Percentiles rank a stretch among this genome's conserved stretches.
phyloP scores from a whole-genome alignment of 495 filamentous ascomycete species.

The Entonaema liquescens region DNA sequence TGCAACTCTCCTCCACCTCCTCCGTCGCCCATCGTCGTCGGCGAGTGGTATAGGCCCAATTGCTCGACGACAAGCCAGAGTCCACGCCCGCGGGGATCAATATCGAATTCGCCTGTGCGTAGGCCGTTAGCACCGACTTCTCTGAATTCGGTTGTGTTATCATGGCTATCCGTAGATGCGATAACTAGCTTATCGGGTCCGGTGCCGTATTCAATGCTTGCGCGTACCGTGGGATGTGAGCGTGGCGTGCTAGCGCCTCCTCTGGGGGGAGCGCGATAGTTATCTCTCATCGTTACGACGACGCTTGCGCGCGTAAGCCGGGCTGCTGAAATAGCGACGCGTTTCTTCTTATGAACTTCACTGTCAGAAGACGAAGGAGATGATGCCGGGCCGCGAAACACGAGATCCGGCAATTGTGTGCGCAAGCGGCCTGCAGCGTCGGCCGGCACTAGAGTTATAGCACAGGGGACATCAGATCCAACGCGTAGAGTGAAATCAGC shows the following conservation, averaged over 20 bases:
- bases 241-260: constrained; percentile 39
- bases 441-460: constrained; percentile 63
- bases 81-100: constrained; percentile 66
- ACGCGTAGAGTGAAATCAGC: constrained; percentile 80
- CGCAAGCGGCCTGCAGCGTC: constrained; percentile 75
- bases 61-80: constrained; percentile 85
- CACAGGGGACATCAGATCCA: constrained; percentile 63
- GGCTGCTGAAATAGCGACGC: constrained; percentile 58
- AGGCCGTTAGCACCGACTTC: constrained; percentile 71
- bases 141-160: constrained; percentile 68
- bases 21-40: constrained; percentile 52
- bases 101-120: constrained; percentile 73
- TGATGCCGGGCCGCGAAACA: constrained; percentile 19
- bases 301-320: constrained; percentile 68
- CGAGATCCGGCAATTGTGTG: constrained; percentile 57
- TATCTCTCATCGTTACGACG: constrained; percentile 42
- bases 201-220: constrained; percentile 73
- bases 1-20: constrained; percentile 60
- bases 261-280: constrained; percentile 8
- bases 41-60: constrained; percentile 52
- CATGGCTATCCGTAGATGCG: constrained; percentile 55
- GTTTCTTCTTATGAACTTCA: constrained; percentile 48
- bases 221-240: constrained; percentile 62
- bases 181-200: constrained; percentile 71
- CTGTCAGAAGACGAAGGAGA: constrained; percentile 49